Evolutionary conservation across 2,329 filamentous ascomycete species (phyloP).

Genomic region (Venturia effusa): DNA sequence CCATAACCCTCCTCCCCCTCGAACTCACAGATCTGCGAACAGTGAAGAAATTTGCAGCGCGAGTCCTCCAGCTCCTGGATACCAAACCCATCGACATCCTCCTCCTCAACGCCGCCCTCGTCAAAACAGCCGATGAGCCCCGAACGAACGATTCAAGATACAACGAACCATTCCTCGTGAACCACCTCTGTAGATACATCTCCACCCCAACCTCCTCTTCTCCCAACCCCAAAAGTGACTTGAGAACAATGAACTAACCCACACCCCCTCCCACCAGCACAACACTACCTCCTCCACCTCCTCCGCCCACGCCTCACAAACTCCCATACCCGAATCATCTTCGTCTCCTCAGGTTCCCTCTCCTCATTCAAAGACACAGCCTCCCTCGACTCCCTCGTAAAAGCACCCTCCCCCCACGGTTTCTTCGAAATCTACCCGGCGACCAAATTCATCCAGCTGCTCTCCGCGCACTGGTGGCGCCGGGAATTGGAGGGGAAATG

Average conservation of each 20-base stretch:
- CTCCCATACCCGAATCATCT: neutral
- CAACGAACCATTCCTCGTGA: conserved; percentile 41
- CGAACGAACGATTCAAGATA: conserved; percentile 35
- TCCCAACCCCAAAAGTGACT: neutral
- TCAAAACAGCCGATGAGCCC: conserved; percentile 25
- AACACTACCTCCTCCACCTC: conserved; percentile 6
- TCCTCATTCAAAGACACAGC: neutral
- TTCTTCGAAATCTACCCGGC: conserved; percentile 32
- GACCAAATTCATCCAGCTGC: conserved; percentile 42
- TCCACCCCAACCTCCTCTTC: conserved; percentile 37
- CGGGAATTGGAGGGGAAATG: conserved; percentile 36
- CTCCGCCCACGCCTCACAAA: neutral
- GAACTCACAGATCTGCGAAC: conserved; percentile 36
- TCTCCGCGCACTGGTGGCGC: conserved; percentile 46
- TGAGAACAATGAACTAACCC: conserved; percentile 14
- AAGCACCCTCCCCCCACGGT: neutral
- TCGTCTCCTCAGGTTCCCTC: conserved; percentile 4
- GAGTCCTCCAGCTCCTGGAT: conserved; percentile 33
- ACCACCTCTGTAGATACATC: conserved; percentile 34
- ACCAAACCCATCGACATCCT: conserved; percentile 36
- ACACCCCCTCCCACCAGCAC: neutral
- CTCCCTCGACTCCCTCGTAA: neutral
- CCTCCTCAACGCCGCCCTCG: conserved; percentile 39
- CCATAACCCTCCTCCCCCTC: conserved; percentile 36
- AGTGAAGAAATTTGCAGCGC: conserved; percentile 37